Evolutionary conservation across 164 flowering plant species (phyloP).

Genomic region (Dillenia suffruticosa): DNA sequence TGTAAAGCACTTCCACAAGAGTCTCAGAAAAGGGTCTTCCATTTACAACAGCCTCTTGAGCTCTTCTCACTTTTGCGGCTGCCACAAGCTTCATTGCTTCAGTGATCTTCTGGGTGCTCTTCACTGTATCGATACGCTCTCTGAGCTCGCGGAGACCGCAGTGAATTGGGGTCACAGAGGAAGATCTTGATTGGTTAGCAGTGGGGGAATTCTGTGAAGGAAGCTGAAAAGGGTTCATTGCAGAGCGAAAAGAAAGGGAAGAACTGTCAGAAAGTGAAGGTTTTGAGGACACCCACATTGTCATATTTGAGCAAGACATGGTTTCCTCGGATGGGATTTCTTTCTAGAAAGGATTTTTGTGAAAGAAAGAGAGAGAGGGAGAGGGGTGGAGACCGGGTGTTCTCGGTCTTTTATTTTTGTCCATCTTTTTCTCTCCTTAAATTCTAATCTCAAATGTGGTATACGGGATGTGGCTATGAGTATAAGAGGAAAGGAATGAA

Average conservation of each 20-base stretch:
- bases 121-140: conserved; percentile 59
- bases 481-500: no score
- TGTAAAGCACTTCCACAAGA: conserved; percentile 54
- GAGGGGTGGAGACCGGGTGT: no score
- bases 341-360: no score
- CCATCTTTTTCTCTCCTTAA: no score
- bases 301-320: conserved; percentile 41
- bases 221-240: conserved; percentile 21
- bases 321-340: no score
- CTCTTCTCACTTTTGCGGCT: conserved; percentile 80
- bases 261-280: conserved; percentile 23
- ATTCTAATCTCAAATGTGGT: no score
- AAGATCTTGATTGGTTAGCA: conserved; percentile 5
- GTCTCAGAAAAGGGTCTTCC: conserved; percentile 80
- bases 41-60: conserved; percentile 88
- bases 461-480: no score
- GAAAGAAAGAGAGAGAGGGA: no score
- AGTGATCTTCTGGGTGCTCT: conserved; percentile 80
- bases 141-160: conserved; percentile 63
- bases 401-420: no score
- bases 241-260: conserved; percentile 30
- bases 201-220: neutral
- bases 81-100: conserved; percentile 96
- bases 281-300: conserved; percentile 39
- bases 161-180: conserved; percentile 20